Conservation (phyloP, 2,329 filamentous ascomycete species). For the Diaporthe sp. region DNA sequence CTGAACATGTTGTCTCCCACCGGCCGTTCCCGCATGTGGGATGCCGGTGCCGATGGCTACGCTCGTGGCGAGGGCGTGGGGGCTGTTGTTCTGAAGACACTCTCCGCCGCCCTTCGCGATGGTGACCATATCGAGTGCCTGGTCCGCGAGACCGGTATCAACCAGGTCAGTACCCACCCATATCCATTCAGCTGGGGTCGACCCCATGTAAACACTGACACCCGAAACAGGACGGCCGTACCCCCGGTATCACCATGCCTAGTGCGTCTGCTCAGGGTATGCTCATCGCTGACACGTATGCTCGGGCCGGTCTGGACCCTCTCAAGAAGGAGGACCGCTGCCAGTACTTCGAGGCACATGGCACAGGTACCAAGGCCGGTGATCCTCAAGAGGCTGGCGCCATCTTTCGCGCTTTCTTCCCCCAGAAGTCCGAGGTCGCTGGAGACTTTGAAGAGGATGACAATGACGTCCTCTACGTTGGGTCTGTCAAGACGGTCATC, state of each 20-base stretch:
- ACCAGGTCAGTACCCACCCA: conserved; percentile 47
- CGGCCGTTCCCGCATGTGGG: conserved; percentile 56
- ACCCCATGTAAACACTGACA: not conserved
- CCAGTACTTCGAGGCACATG: conserved; percentile 57
- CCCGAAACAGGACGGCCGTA: conserved; percentile 51
- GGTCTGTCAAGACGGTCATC: conserved; percentile 50
- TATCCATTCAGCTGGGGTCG: not conserved
- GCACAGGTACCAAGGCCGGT: conserved; percentile 43
- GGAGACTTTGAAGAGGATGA: not conserved
- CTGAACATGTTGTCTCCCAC: conserved; percentile 54
- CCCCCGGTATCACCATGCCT: conserved; percentile 63
- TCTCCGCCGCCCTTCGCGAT: conserved; percentile 59
- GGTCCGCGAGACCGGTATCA: conserved; percentile 57
- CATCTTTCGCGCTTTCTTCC: conserved; percentile 48
- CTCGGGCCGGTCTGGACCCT: conserved; percentile 51
- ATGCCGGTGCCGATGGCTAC: conserved; percentile 62
- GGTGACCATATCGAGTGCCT: conserved; percentile 55
- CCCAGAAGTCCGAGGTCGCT: not conserved
- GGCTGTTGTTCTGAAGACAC: conserved; percentile 60
- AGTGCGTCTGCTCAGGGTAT: conserved; percentile 53
- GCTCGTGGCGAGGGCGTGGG: conserved; percentile 64
- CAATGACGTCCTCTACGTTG: conserved; percentile 44
- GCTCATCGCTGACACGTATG: conserved; percentile 56
- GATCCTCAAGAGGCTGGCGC: conserved; percentile 50
- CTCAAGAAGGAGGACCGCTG: conserved; percentile 44